Evolutionary conservation across 1,284 basidiomycete species (phyloP).

Genomic region (Puccinia polysora): DNA sequence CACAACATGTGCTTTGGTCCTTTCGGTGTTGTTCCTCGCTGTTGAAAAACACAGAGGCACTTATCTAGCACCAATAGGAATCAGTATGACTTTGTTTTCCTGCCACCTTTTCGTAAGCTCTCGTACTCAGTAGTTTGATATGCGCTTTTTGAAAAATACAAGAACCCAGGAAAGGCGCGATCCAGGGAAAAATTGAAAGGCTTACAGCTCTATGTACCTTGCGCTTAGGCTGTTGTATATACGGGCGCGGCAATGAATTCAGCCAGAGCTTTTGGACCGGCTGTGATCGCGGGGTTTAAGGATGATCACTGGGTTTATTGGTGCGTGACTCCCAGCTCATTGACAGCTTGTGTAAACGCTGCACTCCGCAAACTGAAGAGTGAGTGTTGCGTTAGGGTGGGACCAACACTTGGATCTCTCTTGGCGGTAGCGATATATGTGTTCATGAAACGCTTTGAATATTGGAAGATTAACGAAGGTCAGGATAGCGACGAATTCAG

Average conservation of each 20-base stretch:
- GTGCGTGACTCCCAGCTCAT: neutral
- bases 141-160: too few relatives aligned
- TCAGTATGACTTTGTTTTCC: slow-evolving; percentile 26
- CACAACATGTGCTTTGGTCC: slow-evolving; percentile 22
- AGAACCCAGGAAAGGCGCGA: too few relatives aligned
- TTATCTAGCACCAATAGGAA: slow-evolving; percentile 28
- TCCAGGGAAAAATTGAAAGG: too few relatives aligned
- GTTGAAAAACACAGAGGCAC: slow-evolving; percentile 37
- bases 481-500: slow-evolving; percentile 38
- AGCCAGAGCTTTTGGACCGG: slow-evolving; percentile 38
- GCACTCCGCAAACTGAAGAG: neutral
- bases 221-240: slow-evolving; percentile 17
- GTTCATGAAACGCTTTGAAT: slow-evolving; percentile 32
- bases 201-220: too few relatives aligned
- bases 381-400: slow-evolving; percentile 13
- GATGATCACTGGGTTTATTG: slow-evolving; percentile 40
- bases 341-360: neutral
- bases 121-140: neutral
- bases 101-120: slow-evolving; percentile 28
- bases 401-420: slow-evolving; percentile 39
- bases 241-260: slow-evolving; percentile 37
- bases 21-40: slow-evolving; percentile 34
- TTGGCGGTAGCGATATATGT: slow-evolving; percentile 27
- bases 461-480: slow-evolving; percentile 37
- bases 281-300: slow-evolving; percentile 9